These are phyloP conservation scores for Fennellomyces sp. DNA, from an alignment of 371 early-diverging fungal genomes.

Conservation along the genomic window DNA sequence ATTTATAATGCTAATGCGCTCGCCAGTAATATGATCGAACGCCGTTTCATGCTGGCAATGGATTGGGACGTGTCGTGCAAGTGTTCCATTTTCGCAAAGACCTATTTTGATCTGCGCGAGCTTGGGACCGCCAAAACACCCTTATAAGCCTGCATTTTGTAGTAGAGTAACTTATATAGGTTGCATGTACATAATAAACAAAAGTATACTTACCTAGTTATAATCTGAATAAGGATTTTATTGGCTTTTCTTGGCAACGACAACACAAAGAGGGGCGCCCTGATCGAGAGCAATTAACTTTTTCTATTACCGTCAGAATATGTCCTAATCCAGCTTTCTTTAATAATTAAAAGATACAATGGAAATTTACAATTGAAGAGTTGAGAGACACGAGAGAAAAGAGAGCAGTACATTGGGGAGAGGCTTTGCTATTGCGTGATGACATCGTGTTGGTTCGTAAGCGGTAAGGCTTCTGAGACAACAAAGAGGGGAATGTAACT, in stretches of 20 bases:
- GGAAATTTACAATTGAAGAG: neutral
- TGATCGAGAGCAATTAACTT: too few relatives aligned
- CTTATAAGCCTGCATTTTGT: neutral
- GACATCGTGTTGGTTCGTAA: too few relatives aligned
- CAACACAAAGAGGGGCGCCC: too few relatives aligned
- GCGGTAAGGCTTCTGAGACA: too few relatives aligned
- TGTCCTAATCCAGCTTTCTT: neutral
- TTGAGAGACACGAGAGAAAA: neutral
- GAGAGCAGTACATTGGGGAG: neutral
- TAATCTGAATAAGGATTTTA: too few relatives aligned
- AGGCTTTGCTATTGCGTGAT: too few relatives aligned
- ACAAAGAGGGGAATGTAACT: too few relatives aligned
- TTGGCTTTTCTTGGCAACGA: too few relatives aligned
- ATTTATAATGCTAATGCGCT: neutral
- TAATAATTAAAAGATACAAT: neutral
- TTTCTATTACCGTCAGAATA: too few relatives aligned
- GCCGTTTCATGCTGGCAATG: slow-evolving; percentile 58
- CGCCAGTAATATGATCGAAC: slow-evolving; percentile 47
- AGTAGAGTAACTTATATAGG: neutral
- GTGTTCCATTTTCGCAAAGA: slow-evolving; percentile 57
- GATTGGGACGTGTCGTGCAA: slow-evolving; percentile 66
- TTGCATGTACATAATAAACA: neutral
- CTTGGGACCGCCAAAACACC: slow-evolving; percentile 21
- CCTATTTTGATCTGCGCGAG: slow-evolving; percentile 60
- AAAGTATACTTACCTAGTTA: too few relatives aligned